Conservation (phyloP, 1,284 basidiomycete species). For the Malassezia nana region DNA sequence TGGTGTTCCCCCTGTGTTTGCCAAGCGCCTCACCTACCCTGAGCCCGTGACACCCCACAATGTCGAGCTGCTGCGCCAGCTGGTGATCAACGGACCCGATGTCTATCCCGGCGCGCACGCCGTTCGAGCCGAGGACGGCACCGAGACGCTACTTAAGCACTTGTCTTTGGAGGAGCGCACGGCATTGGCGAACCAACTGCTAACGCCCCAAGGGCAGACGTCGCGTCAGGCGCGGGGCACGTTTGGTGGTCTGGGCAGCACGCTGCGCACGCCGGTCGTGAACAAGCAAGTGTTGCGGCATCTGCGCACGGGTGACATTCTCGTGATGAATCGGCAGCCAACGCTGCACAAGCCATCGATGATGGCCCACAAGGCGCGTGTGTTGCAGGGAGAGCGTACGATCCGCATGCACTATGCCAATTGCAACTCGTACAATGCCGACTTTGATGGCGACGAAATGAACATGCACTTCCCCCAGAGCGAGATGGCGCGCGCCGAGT, state of each 20-base stretch:
- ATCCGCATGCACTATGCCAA: conserved; percentile 99
- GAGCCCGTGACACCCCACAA: conserved; percentile 92
- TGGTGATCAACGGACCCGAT: conserved; percentile 84
- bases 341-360: conserved; percentile 99
- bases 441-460: conserved; percentile 99
- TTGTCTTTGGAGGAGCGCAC: conserved; percentile 74
- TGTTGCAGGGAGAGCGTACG: conserved; percentile 90
- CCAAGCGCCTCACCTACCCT: conserved; percentile 89
- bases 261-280: conserved; percentile 52
- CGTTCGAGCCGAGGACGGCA: conserved; percentile 84
- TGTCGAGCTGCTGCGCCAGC: conserved; percentile 74
- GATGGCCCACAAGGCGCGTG: conserved; percentile 94
- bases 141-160: conserved; percentile 55
- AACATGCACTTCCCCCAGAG: conserved; percentile 99
- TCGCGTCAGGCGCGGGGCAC: conserved; percentile 45
- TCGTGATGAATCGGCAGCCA: conserved; percentile 95
- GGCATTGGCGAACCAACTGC: conserved; percentile 89
- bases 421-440: conserved; percentile 98
- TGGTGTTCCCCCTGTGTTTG: conserved; percentile 94
- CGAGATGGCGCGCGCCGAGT: conserved; percentile 79
- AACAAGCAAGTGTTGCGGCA: conserved; percentile 98
- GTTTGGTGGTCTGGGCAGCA: conserved; percentile 40
- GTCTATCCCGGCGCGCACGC: conserved; percentile 86
- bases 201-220: conserved; percentile 72
- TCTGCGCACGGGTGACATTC: conserved; percentile 83